Evolutionary conservation across 2,329 filamentous ascomycete genomes (phyloP).

Genomic region (Penicillium sp.): DNA sequence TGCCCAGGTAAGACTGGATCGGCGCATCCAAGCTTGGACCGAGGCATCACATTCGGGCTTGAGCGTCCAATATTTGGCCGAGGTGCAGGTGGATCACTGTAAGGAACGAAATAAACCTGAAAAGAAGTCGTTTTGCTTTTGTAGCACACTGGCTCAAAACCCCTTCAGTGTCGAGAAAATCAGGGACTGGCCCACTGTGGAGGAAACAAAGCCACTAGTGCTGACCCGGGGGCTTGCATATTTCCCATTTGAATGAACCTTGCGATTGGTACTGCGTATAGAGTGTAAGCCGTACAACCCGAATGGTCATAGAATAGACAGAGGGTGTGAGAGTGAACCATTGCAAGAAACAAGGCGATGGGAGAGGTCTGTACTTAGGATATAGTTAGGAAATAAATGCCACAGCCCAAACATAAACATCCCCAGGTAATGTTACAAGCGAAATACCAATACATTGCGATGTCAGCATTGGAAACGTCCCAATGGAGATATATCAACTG

Average conservation of each 20-base stretch:
- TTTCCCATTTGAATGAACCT: neutral
- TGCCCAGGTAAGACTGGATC: neutral
- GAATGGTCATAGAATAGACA: neutral
- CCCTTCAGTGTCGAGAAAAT: neutral
- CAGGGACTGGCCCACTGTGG: neutral
- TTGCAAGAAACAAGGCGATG: neutral
- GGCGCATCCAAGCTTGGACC: neutral
- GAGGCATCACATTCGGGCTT: constrained; percentile 4
- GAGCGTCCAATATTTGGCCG: neutral
- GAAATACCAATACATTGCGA: neutral
- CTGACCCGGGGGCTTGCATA: constrained; percentile 2
- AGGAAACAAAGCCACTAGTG: neutral
- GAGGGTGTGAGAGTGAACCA: neutral
- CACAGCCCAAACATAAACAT: neutral
- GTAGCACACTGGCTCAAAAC: neutral
- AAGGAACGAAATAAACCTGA: neutral
- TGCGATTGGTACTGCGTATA: neutral
- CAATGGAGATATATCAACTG: neutral
- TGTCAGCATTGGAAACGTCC: neutral
- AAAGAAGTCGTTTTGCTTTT: neutral
- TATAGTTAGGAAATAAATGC: neutral
- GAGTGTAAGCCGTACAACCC: neutral
- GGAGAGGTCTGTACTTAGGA: neutral
- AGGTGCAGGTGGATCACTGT: neutral
- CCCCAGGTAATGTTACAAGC: neutral